Conservation (phyloP, 163 green algal genomes). For the Chloromonas sp. region DNA sequence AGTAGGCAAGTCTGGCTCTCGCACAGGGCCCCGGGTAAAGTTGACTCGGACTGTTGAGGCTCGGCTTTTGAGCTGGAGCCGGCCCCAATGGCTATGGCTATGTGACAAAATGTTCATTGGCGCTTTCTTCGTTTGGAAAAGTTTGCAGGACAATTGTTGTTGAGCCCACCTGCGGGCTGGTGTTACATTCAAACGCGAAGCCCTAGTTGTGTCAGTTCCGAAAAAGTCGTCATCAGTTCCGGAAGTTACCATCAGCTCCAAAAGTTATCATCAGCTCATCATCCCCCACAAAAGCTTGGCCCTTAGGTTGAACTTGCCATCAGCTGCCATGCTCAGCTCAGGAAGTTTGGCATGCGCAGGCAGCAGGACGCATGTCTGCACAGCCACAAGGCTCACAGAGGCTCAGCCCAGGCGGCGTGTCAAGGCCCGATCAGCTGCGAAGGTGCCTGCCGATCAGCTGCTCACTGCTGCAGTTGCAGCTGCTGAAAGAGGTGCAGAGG, state of each 20-base stretch:
- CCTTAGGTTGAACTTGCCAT: background rate
- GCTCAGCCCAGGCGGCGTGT: no score
- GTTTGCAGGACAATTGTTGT: background rate
- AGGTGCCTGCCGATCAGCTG: conserved; percentile 6
- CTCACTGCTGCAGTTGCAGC: conserved; percentile 22
- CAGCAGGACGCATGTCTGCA: background rate
- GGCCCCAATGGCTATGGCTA: background rate
- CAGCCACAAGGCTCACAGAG: background rate
- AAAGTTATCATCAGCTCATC: no score
- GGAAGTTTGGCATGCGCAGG: background rate
- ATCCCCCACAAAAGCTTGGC: background rate
- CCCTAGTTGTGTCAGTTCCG: no score
- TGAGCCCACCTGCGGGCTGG: no score
- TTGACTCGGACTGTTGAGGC: background rate
- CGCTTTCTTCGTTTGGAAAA: background rate
- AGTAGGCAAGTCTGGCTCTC: background rate
- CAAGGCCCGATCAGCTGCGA: background rate
- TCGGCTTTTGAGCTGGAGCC: background rate
- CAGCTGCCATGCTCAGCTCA: background rate
- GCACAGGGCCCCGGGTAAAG: no score
- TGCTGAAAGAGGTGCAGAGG: conserved; percentile 17
- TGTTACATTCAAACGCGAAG: no score
- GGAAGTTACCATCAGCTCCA: no score
- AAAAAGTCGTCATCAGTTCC: no score
- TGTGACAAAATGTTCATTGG: background rate